These are phyloP conservation scores for Kappamyces sp. DNA, from an alignment of 192 early-diverging fungal species.

Conservation along the genomic window DNA sequence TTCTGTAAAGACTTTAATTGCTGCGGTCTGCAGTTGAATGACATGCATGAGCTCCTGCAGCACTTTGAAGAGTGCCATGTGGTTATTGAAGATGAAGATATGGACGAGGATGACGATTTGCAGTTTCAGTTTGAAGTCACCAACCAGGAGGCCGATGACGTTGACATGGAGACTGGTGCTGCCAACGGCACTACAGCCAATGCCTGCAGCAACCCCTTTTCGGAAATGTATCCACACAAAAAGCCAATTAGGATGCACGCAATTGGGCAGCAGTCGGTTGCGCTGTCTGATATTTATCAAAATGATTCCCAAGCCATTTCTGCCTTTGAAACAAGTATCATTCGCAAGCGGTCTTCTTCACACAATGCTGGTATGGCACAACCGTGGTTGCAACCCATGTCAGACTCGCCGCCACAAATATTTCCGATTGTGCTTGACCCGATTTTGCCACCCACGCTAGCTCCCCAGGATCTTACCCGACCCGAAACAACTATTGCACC, in stretches of 20 bases:
- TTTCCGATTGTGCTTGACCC: constrained; percentile 21
- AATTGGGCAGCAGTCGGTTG: constrained; percentile 18
- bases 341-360: constrained; percentile 24
- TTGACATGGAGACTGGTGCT: constrained; percentile 35
- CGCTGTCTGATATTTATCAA: constrained; percentile 31
- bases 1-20: constrained; percentile 96
- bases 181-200: constrained; percentile 14
- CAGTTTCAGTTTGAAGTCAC: constrained; percentile 38
- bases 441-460: no score
- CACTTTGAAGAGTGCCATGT: constrained; percentile 96
- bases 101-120: constrained; percentile 43
- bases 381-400: constrained; percentile 7
- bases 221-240: constrained; percentile 29
- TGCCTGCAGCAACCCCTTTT: constrained; percentile 4
- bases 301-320: constrained; percentile 18
- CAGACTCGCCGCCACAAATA: constrained; percentile 16
- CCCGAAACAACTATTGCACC: no score
- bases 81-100: constrained; percentile 78
- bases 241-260: not conserved
- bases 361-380: constrained; percentile 11
- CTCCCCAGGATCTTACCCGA: no score
- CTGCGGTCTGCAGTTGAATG: constrained; percentile 82
- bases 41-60: constrained; percentile 91
- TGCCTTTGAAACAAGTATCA: constrained; percentile 35
- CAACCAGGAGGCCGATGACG: constrained; percentile 32